A percentile compares a stretch with the other conserved stretches of the same genome.
These are phyloP conservation scores for Rachicladosporium sp. DNA, from an alignment of 2,329 filamentous ascomycete genomes.

Conservation along the genomic window DNA sequence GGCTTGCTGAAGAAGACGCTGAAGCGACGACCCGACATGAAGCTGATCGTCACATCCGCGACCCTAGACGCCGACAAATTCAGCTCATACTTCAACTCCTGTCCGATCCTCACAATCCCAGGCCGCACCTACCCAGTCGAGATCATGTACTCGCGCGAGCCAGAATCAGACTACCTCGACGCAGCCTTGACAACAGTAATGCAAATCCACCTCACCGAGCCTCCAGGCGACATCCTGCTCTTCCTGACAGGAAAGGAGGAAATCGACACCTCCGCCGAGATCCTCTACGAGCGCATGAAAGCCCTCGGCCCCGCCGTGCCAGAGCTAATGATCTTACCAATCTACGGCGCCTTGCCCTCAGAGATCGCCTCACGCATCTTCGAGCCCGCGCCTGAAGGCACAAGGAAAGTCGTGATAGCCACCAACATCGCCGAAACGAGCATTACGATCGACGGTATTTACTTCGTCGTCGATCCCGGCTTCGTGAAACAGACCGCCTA, in stretches of 20 bases:
- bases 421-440: slow-evolving; percentile 98
- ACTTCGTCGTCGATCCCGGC: slow-evolving; percentile 91
- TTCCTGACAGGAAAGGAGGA: slow-evolving; percentile 97
- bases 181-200: slow-evolving; percentile 91
- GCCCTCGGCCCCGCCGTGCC: slow-evolving; percentile 81
- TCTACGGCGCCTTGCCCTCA: slow-evolving; percentile 87
- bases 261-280: slow-evolving; percentile 89
- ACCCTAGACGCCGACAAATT: slow-evolving; percentile 97
- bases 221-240: slow-evolving; percentile 83
- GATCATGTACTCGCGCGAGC: slow-evolving; percentile 87
- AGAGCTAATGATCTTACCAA: slow-evolving; percentile 81
- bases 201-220: slow-evolving; percentile 93
- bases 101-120: slow-evolving; percentile 92
- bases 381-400: slow-evolving; percentile 75
- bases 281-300: slow-evolving; percentile 92
- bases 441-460: slow-evolving; percentile 95
- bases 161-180: slow-evolving; percentile 91
- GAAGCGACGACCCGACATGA: slow-evolving; percentile 73
- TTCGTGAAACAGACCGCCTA: slow-evolving; percentile 98
- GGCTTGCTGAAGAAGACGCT: slow-evolving; percentile 88
- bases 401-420: slow-evolving; percentile 88
- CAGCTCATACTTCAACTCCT: slow-evolving; percentile 88
- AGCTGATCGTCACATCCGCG: slow-evolving; percentile 91
- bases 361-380: slow-evolving; percentile 94
- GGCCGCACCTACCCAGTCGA: slow-evolving; percentile 93